Conservation (phyloP, 345 rosid species). For the Leavenworthia alabamica region DNA sequence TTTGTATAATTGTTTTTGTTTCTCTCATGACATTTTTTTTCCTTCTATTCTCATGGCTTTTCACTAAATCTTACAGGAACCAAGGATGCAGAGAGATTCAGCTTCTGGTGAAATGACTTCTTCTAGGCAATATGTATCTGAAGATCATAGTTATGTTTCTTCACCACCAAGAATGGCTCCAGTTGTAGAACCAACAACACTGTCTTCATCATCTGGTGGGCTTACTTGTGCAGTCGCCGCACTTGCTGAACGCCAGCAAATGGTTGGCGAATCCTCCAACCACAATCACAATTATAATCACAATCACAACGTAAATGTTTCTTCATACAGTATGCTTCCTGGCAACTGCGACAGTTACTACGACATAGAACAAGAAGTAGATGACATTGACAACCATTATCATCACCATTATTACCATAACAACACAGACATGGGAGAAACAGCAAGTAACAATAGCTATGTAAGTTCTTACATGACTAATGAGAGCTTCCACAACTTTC, state of each 20-base stretch:
- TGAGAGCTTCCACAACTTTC: constrained; percentile 36
- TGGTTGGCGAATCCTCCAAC: constrained; percentile 48
- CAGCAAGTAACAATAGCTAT: constrained; percentile 62
- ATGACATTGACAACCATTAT: constrained; percentile 32
- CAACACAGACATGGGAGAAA: constrained; percentile 46
- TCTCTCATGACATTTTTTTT: no score
- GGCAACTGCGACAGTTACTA: constrained; percentile 43
- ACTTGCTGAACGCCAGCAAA: constrained; percentile 81
- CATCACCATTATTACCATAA: constrained; percentile 19
- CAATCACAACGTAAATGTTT: constrained; percentile 31
- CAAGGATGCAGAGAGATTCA: constrained; percentile 42
- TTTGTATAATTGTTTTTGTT: constrained; percentile 12
- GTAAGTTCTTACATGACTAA: constrained; percentile 50
- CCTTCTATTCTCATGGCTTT: neutral
- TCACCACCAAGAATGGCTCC: constrained; percentile 40
- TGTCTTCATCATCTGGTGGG: constrained; percentile 78
- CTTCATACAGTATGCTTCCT: constrained; percentile 44
- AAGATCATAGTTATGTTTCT: constrained; percentile 35
- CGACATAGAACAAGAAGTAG: constrained; percentile 40
- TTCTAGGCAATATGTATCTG: constrained; percentile 49
- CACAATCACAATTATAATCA: constrained; percentile 30
- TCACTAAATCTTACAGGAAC: constrained; percentile 42
- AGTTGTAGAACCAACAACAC: constrained; percentile 39
- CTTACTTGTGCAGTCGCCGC: no score
- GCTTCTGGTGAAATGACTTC: no score